Evolutionary conservation across 2,329 filamentous ascomycete genomes (phyloP), one percentile per base, ranked within the genome.

Genomic region (Pezicula rhizophila): DNA sequence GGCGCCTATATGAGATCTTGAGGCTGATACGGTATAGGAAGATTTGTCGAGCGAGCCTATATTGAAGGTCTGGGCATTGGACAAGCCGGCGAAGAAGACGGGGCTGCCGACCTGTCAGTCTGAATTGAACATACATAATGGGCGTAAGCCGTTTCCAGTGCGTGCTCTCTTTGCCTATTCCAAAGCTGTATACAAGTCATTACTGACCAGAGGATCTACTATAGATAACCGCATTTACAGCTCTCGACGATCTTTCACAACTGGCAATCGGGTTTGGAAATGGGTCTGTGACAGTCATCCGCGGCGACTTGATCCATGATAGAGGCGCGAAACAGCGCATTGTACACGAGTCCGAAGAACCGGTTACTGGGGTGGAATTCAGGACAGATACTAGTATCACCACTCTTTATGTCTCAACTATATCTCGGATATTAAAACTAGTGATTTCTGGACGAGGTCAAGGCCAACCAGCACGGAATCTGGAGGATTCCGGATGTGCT

Each of bases 31-130:
- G 0, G 60, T 74, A 40, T 66, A 85, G 69, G 93, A 99, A 68
- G 91, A 97, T 61, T 73, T 96, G 46, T 87, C 87, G 35, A 86
- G 80, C 60, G 90, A 97, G 60, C 92, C 93, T 0, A 78, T 92
- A 17, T 70, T 99, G 52, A 97, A 96, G 67, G 92, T 97, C n/a
- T 99, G 93, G 93, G 92, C 89, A 18, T 75, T 99, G 58, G 91
- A 97, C 65, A 95, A 91, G 69, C 78, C 85, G 4, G 89, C 95
- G 57, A 97, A 93, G 77, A 97, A 95, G 76, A 95, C 89, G 4
- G 90, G 90, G 38, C 75, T 85, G 53, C 93, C 93, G 14, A 88
- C 85, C 35, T 97, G 93, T 65, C 76, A 96, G 57, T 95, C 89
- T 63, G 93, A 86, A 1, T 71, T 96, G 45, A 82, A 78, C 18